Evolutionary conservation across 805 yeast genomes (phyloP).

Genomic region (Blastobotrys peoriensis): DNA sequence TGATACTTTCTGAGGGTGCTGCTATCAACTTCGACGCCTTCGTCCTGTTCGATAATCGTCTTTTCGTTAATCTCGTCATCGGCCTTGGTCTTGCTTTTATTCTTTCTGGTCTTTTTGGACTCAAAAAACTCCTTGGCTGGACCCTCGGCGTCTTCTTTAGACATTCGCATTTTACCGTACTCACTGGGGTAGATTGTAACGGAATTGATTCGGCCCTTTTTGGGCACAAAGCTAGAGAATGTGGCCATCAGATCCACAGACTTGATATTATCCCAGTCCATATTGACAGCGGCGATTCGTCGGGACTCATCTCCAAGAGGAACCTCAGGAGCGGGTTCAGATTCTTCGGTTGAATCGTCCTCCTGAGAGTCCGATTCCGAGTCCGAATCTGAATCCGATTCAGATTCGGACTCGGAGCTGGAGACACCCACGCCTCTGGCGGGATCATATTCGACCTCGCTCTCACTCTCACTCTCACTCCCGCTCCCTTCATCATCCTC

Average conservation of each 20-base stretch:
- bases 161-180: conserved; percentile 88
- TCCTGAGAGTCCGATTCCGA: conserved; percentile 10
- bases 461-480: conserved; percentile 5
- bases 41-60: conserved; percentile 70
- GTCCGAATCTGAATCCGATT: conserved; percentile 16
- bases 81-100: conserved; percentile 26
- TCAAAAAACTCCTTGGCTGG: conserved; percentile 83
- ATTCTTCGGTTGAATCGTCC: conserved; percentile 15
- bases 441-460: conserved; percentile 23
- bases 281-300: conserved; percentile 83
- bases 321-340: conserved; percentile 44
- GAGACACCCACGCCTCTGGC: conserved; percentile 34
- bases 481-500: conserved; percentile 16
- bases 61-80: conserved; percentile 54
- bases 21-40: conserved; percentile 81
- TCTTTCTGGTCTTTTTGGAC: conserved; percentile 32
- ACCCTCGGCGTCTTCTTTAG: conserved; percentile 82
- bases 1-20: conserved; percentile 84
- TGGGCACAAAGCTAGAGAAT: conserved; percentile 76
- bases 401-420: conserved; percentile 17
- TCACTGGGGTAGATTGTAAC: conserved; percentile 69
- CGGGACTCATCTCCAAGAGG: conserved; percentile 81
- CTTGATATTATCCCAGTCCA: conserved; percentile 96
- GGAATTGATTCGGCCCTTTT: conserved; percentile 60
- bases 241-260: conserved; percentile 88